Base-by-base conservation (phyloP, 306 rosid species). In the Canavalia ensiformis region DNA sequence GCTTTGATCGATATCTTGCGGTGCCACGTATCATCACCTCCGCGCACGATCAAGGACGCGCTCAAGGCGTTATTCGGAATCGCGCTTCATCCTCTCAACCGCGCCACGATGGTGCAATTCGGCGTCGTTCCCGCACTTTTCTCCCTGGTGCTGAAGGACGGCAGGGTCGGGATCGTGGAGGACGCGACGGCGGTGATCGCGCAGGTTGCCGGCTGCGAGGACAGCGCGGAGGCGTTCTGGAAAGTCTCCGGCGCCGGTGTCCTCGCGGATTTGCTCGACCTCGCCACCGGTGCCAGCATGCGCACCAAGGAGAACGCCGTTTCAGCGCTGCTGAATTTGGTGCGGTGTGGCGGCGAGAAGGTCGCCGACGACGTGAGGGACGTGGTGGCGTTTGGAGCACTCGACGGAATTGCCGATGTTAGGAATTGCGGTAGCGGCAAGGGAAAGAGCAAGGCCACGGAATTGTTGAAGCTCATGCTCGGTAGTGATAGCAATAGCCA, bases 121-220 rank as follows among this genome's bases (percentile, higher is more conserved):
- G 90, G 97, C 13, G 94, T 66, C 7, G 89, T 92, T 8, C 89
- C 93, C 6, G 87, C 90, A 39, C 84, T 95, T 1, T 95, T 95
- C 47, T 70, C 90, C 0, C 57, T 91, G 1, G 80, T 91, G 0
- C 64, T 85, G 1, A 86, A 86, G 85, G 99, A 87, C 29, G 87
- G 91, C 3, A 75, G 92, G 56, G 81, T 85, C 0, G 99, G 99
- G 49, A 84, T 95, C 28, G 88, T 91, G 28, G 99, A 95, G 83
- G 99, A 95, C 18, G 89, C 96, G 0, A 89, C 99, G 30, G 99
- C 99, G 18, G 99, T 95, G 18, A 76, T 95, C 0, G 97, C 99
- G 3, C 99, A 95, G 86, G 85, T 95, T 3, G 98, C 98, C 1
- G 99, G 98, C 1, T 95, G 98, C 74, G 97, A 89, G 28, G 99